Base-by-base conservation (phyloP, 768 basidiomycete species). In the Termitomyces titanicus region DNA sequence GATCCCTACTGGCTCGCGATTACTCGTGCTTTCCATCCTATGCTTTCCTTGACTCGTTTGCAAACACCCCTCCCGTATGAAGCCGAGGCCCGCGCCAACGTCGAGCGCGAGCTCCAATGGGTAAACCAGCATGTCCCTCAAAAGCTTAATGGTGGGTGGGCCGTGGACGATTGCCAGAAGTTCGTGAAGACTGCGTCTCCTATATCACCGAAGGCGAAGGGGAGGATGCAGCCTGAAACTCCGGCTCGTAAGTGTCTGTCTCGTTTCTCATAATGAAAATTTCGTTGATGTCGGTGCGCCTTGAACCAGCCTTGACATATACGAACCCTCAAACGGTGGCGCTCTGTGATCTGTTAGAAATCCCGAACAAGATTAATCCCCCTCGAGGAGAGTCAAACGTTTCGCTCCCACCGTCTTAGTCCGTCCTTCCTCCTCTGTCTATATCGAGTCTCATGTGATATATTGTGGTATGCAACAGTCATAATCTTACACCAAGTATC, bases 1-100 rank as follows among this genome's bases (percentile, higher is more conserved):
- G 94, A 98, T 64, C 86, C 87, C 0, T 84, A 93, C 67, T 99
- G 97, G 97, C 83, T 98, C 45, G 94, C 94, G 0, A 93, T 99
- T 64, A 85, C 85, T 6, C 88, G 91, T 6, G 93, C 92, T 0
- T 89, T 95, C 61, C 83, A 93, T 57, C 85, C 87, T 0, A 88
- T 79, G 72, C 80, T 98, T 58, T 86, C 88, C 2, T 77, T 79
- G 5, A 61, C 66, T 2, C 73, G 64, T 5, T 61, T 64, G 0
- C 88, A 88, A 58, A 67, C 66, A 0, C 62, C 75, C 0, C 86
- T 92, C 61, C 94, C 94, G 0, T 75, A 79, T 0, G 78, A 80
- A 47, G 68, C 71, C 0, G 68, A 80, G 13, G 76, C 82, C 0
- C 72, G 80, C 18, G 74, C 68, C 1, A 73, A 84, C 39, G 81